Conservation (phyloP, 129 eudicot species). For the Erigeron canadensis region DNA sequence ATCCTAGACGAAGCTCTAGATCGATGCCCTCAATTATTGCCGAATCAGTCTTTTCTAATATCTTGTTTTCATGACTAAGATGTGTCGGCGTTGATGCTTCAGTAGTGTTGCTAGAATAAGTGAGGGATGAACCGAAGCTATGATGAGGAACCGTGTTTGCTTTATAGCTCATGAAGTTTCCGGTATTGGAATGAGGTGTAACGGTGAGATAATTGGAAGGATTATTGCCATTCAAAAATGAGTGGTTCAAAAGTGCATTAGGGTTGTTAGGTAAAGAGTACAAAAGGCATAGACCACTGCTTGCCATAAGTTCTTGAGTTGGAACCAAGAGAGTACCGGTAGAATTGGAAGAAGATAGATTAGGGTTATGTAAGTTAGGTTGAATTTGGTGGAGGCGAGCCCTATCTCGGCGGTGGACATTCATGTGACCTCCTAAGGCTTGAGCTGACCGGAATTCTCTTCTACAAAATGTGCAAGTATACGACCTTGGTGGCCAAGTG, state of each 20-base stretch:
- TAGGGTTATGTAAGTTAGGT: constrained; percentile 14
- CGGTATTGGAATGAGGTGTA: constrained; percentile 16
- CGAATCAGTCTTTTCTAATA: constrained; percentile 17
- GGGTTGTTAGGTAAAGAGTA: constrained; percentile 35
- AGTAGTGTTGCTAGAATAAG: constrained; percentile 11
- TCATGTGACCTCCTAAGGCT: constrained; percentile 28
- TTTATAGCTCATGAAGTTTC: constrained; percentile 18
- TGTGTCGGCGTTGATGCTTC: constrained; percentile 20
- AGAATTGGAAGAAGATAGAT: constrained; percentile 19
- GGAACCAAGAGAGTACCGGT: constrained; percentile 25
- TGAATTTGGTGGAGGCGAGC: constrained; percentile 23
- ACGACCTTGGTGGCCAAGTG: constrained; percentile 27
- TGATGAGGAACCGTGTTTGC: constrained; percentile 11
- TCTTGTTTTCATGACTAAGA: constrained; percentile 14
- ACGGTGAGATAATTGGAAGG: constrained; percentile 20
- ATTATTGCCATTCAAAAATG: constrained; percentile 17
- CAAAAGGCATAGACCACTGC: constrained; percentile 25
- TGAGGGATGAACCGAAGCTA: constrained; percentile 23
- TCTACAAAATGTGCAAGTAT: constrained; percentile 27
- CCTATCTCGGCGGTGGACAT: constrained; percentile 30
- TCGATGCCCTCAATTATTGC: constrained; percentile 29
- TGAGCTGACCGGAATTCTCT: constrained; percentile 27
- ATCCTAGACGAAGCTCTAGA: constrained; percentile 48
- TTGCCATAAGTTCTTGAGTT: constrained; percentile 20
- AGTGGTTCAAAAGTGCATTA: constrained; percentile 25